phyloP scores from a whole-genome alignment of 768 basidiomycete species.

The Kwoniella dendrophila region DNA sequence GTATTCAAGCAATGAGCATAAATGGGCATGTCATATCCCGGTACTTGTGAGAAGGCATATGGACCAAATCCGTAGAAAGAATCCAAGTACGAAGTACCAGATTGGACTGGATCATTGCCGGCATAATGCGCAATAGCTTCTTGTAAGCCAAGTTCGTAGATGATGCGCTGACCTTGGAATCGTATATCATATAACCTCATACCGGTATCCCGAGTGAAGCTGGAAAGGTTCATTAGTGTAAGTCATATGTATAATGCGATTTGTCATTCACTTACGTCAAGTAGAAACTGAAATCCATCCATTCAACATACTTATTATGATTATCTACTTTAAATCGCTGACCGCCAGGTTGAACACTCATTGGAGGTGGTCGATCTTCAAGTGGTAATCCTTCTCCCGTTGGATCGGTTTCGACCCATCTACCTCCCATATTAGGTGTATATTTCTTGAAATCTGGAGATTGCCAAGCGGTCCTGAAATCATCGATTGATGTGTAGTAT shows the following conservation, averaged over 20 bases:
- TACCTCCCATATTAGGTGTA: constrained; percentile 32
- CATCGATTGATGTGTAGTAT: constrained; percentile 39
- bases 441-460: constrained; percentile 26
- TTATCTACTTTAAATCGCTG: constrained; percentile 64
- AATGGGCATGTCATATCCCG: constrained; percentile 50
- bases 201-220: constrained; percentile 31
- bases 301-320: constrained; percentile 63
- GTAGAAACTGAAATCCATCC: constrained; percentile 56
- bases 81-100: constrained; percentile 67
- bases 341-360: constrained; percentile 64
- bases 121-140: constrained; percentile 60
- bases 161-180: constrained; percentile 64
- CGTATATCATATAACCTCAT: constrained; percentile 63
- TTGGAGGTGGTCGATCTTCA: constrained; percentile 55
- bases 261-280: constrained; percentile 14
- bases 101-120: constrained; percentile 67
- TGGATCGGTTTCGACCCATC: constrained; percentile 42
- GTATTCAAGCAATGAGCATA: constrained; percentile 48
- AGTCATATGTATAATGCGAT: constrained; percentile 65
- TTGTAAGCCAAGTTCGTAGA: constrained; percentile 67
- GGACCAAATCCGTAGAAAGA: constrained; percentile 41
- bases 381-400: constrained; percentile 26
- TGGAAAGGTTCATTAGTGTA: constrained; percentile 61
- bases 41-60: constrained; percentile 48
- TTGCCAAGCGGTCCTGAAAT: constrained; percentile 47